Evolutionary conservation across 352 stramenopile species (phyloP).

Genomic region (Globisporangium barbulae): DNA sequence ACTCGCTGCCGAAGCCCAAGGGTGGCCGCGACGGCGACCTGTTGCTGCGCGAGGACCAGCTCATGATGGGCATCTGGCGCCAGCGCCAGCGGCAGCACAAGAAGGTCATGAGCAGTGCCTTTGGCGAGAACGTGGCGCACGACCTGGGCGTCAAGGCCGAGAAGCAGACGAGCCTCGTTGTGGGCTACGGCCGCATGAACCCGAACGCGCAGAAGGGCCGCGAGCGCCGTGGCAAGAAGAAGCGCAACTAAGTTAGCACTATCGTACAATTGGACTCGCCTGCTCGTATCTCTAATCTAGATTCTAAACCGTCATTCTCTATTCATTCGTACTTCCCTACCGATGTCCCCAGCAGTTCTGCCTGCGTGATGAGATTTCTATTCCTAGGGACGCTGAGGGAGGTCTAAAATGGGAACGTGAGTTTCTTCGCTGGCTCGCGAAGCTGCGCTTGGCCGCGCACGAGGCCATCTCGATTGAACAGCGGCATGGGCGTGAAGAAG

Average conservation of each 20-base stretch:
- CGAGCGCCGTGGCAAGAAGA: constrained; percentile 97
- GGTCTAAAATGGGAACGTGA: constrained; percentile 2
- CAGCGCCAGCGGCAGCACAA: constrained; percentile 92
- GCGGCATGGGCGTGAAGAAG: constrained; percentile 32
- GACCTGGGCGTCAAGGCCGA: constrained; percentile 92
- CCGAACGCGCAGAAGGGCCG: constrained; percentile 95
- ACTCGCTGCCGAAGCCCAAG: constrained; percentile 95
- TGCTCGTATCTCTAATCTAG: constrained; percentile 4
- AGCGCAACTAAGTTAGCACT: constrained; percentile 65
- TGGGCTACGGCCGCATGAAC: constrained; percentile 95
- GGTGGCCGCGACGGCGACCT: constrained; percentile 93
- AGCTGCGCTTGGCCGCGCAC: not conserved
- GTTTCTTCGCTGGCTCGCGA: too few species aligned
- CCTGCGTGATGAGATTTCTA: not conserved
- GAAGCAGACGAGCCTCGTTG: constrained; percentile 86
- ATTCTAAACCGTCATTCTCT: not conserved
- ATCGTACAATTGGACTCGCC: not conserved
- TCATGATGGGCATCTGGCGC: constrained; percentile 95
- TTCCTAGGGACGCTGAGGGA: not conserved
- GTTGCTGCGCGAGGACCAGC: constrained; percentile 96
- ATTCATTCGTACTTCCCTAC: too few species aligned
- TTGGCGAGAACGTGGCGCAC: constrained; percentile 93
- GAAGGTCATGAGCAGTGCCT: constrained; percentile 91
- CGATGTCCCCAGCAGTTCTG: too few species aligned
- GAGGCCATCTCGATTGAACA: not conserved